phyloP scores from a whole-genome alignment of 176 grass and related monocot genomes.

The Alloteropsis semialata region DNA sequence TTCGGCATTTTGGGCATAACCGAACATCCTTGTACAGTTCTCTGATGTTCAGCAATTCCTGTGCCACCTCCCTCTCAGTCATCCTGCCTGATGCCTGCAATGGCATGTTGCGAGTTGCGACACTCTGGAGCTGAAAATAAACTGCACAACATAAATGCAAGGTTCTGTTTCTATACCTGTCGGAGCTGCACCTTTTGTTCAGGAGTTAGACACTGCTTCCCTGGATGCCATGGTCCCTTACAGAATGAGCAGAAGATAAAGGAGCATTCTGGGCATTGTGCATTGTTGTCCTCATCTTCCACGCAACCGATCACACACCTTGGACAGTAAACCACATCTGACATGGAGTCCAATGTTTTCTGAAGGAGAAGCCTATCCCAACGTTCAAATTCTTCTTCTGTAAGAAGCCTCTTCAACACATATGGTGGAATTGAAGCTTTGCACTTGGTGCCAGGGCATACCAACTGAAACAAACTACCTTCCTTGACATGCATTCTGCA shows the following conservation, averaged over 20 bases:
- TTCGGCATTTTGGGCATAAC: slow-evolving; percentile 35
- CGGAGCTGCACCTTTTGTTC: slow-evolving; percentile 15
- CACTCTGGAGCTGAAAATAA: not conserved
- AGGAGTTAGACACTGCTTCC: slow-evolving; percentile 41
- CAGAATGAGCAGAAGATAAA: slow-evolving; percentile 56
- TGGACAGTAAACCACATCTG: slow-evolving; percentile 54
- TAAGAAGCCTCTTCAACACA: slow-evolving; percentile 48
- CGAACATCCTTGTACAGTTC: not conserved
- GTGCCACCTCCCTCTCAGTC: not conserved
- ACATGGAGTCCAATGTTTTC: slow-evolving; percentile 60
- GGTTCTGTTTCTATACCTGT: slow-evolving; percentile 12
- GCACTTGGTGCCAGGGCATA: slow-evolving; percentile 55
- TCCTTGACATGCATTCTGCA: slow-evolving; percentile 50
- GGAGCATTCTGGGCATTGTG: slow-evolving; percentile 47
- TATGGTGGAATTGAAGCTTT: slow-evolving; percentile 37
- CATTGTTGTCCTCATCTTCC: slow-evolving; percentile 49
- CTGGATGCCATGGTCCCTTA: slow-evolving; percentile 48
- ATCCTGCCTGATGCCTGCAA: not conserved
- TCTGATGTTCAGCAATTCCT: slow-evolving; percentile 11
- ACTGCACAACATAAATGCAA: not conserved
- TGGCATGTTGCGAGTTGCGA: not conserved
- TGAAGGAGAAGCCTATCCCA: slow-evolving; percentile 56
- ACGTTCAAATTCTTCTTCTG: slow-evolving; percentile 46
- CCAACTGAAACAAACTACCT: slow-evolving; percentile 44
- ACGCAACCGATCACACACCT: slow-evolving; percentile 46